Conservation (phyloP, 176 grass and related monocot genomes). For the Ensete ventricosum region DNA sequence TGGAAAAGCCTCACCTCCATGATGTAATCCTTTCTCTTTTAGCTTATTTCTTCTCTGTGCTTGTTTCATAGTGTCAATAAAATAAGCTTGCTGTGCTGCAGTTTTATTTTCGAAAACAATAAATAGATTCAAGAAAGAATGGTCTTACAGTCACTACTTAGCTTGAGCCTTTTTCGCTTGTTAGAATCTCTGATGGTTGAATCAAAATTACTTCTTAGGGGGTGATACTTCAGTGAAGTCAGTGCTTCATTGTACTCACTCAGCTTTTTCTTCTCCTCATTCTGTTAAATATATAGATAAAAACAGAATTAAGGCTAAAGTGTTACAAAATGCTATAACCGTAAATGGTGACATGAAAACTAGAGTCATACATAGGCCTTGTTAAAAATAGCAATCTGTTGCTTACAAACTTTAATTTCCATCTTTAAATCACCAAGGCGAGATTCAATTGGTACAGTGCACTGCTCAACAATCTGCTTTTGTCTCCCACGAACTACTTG, state of each 20-base stretch:
- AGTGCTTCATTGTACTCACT: constrained; percentile 50
- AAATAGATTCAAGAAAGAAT: background rate
- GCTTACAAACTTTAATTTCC: constrained; percentile 96
- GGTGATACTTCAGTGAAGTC: constrained; percentile 65
- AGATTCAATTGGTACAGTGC: constrained; percentile 64
- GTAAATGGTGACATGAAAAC: constrained; percentile 5
- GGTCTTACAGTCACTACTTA: background rate
- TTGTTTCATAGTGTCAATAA: background rate
- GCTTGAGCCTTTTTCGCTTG: background rate
- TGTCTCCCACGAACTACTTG: constrained; percentile 73
- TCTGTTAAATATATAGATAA: constrained; percentile 43
- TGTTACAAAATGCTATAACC: constrained; percentile 8
- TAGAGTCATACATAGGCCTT: constrained; percentile 69
- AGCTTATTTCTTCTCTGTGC: background rate
- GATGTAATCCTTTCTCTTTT: background rate
- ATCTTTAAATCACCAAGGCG: constrained; percentile 63
- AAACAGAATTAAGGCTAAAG: constrained; percentile 25
- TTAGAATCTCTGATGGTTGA: background rate
- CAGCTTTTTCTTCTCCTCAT: constrained; percentile 57
- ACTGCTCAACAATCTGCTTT: constrained; percentile 90
- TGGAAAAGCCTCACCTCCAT: background rate
- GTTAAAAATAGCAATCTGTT: constrained; percentile 65
- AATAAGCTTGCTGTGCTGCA: background rate
- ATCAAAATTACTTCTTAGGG: constrained; percentile 22
- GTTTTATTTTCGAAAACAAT: too few relatives aligned